These are phyloP conservation scores for Cordyceps militaris DNA, from an alignment of 2,329 filamentous ascomycete genomes.

Conservation along the genomic window DNA sequence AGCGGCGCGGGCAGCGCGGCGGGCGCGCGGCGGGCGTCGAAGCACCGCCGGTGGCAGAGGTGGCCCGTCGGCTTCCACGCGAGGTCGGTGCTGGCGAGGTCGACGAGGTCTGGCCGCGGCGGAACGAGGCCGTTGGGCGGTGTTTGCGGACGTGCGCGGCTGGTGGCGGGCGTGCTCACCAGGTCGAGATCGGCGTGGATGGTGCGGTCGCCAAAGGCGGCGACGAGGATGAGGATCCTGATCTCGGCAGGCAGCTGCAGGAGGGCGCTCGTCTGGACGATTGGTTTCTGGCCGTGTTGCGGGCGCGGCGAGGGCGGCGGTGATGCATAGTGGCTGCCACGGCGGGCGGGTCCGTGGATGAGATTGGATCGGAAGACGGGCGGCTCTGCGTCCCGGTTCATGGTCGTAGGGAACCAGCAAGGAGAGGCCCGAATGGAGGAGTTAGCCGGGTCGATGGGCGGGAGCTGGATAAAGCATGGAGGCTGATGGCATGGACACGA, in stretches of 20 bases:
- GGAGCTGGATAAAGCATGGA: background rate
- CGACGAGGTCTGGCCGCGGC: background rate
- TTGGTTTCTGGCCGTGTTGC: background rate
- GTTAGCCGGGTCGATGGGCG: background rate
- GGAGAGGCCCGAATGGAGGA: background rate
- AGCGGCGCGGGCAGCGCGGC: background rate
- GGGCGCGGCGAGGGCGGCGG: background rate
- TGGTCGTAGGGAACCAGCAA: background rate
- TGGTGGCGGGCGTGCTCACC: background rate
- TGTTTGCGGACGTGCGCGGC: background rate
- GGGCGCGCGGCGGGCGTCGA: background rate
- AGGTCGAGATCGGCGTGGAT: slow-evolving; percentile 6
- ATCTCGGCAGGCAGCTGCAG: slow-evolving; percentile 1
- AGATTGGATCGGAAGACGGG: background rate
- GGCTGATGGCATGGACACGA: background rate
- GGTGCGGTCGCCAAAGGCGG: slow-evolving; percentile 7
- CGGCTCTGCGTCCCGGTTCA: background rate
- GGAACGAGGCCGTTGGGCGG: background rate
- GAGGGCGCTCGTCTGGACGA: background rate
- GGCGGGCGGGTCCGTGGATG: background rate
- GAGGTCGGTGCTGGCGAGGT: background rate
- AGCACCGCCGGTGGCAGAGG: slow-evolving; percentile 5
- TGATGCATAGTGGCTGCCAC: background rate
- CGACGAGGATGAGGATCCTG: slow-evolving; percentile 1
- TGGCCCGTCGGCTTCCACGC: background rate